phyloP scores from a whole-genome alignment of 2,329 filamentous ascomycete species.

The Juglanconis sp. region DNA sequence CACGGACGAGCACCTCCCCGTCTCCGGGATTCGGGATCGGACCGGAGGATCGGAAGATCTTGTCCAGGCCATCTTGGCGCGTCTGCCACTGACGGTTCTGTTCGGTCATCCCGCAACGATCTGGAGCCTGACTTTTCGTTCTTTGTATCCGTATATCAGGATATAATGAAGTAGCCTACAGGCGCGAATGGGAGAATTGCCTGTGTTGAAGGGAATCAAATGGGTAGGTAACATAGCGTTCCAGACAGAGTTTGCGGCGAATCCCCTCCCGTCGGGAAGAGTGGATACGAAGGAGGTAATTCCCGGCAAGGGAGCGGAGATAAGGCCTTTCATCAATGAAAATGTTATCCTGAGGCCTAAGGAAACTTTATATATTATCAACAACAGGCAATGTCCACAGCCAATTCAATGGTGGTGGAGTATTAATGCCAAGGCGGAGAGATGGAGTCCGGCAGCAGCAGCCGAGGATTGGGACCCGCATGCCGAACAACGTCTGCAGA shows the following conservation, averaged over 20 bases:
- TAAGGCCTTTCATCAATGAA: no score
- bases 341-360: no score
- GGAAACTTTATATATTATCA: neutral
- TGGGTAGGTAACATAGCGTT: no score
- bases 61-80: conserved; percentile 52
- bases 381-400: neutral
- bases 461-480: neutral
- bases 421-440: neutral
- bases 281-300: no score
- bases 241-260: no score
- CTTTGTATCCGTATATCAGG: neutral
- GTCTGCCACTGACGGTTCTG: conserved; percentile 48
- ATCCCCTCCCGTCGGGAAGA: no score
- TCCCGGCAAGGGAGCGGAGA: no score
- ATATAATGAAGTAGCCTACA: neutral
- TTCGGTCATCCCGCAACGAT: conserved; percentile 1
- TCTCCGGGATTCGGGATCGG: conserved; percentile 45
- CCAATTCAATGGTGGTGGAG: neutral
- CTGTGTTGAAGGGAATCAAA: no score
- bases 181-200: no score
- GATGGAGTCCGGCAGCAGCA: neutral
- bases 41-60: conserved; percentile 42
- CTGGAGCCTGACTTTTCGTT: neutral
- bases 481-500: neutral
- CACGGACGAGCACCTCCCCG: conserved; percentile 50